These are phyloP conservation scores for Rhizophagus sp. DNA, from an alignment of 192 early-diverging fungal genomes.

Conservation along the genomic window DNA sequence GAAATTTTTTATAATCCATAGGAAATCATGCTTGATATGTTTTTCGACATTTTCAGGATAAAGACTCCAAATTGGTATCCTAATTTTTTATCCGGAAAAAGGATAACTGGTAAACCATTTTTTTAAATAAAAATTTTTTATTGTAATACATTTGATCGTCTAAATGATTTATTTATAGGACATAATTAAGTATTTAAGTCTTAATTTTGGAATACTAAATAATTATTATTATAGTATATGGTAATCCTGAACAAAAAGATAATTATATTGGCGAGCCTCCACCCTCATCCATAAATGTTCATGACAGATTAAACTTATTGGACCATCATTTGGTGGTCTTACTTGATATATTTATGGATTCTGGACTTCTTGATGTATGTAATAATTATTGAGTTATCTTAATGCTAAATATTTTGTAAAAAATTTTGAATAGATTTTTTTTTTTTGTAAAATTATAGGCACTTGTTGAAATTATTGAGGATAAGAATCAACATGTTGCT, in stretches of 20 bases:
- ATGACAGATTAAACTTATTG: conserved; percentile 59
- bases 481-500: conserved; percentile 59
- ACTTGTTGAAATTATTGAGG: conserved; percentile 69
- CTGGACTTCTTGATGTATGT: conserved; percentile 59
- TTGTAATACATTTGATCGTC: background rate
- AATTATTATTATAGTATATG: conserved; percentile 28
- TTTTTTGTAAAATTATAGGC: conserved; percentile 42
- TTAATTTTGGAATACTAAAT: background rate
- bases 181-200: background rate
- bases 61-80: conserved; percentile 62
- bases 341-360: conserved; percentile 76
- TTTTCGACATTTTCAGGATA: conserved; percentile 77
- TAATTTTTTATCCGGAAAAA: conserved; percentile 45
- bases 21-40: conserved; percentile 81
- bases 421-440: background rate
- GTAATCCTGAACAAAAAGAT: conserved; percentile 38
- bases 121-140: background rate
- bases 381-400: conserved; percentile 24
- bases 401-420: background rate
- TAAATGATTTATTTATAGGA: conserved; percentile 19
- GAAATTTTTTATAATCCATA: conserved; percentile 32
- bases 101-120: conserved; percentile 39
- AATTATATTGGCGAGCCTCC: conserved; percentile 27
- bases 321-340: conserved; percentile 73
- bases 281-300: conserved; percentile 27